Base-by-base conservation (phyloP, 176 grass and related monocot species). In the Zoysia pacifica region DNA sequence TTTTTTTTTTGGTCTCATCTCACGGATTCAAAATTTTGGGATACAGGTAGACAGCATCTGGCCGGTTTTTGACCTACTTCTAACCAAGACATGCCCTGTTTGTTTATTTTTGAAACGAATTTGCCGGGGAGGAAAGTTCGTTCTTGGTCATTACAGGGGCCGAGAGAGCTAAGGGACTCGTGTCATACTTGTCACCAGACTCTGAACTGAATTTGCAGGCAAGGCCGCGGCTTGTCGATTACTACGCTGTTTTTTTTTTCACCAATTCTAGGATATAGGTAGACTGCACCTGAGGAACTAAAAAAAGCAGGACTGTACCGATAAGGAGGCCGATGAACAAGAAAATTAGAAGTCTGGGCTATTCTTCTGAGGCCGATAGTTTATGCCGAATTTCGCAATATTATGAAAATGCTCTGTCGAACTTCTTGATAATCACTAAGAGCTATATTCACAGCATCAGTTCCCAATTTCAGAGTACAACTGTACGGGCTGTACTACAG, bases 51-150 rank as follows among this genome's bases (percentile, higher is more conserved):
- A 3, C 62, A 68, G 9, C 42, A 10, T 7, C 15, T 10, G 42
- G 18, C 38, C 65, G 52, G n/a, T 41, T 7, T 36, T 55, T 16
- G 45, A 50, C 65, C 56, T 52, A 52, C 53, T 47, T 48, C 55
- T 46, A 37, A 86, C 52, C 72, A 81, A 70, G 72, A 76, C 67
- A 72, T 7, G 54, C 42, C 19, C 3, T 15, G 56, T 16, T 52
- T 1, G 1, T n/a, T 76, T 61, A 62, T 76, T 76, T 16, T 48
- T 16, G n/a, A 10, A 49, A 67, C 11, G 76, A 73, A 79, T 28
- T 10, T 15, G 41, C 38, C 53, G n/a, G 9, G 38, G 20, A 10
- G 42, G 35, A 28, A 67, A 51, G 10, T 51, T 42, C 55, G 19
- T 59, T 15, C 48, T 11, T 69, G 54, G 67, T 7, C 56, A 3